Base-by-base conservation (phyloP, 2,329 filamentous ascomycete species). In the Alternaria novae-zelandiae region DNA sequence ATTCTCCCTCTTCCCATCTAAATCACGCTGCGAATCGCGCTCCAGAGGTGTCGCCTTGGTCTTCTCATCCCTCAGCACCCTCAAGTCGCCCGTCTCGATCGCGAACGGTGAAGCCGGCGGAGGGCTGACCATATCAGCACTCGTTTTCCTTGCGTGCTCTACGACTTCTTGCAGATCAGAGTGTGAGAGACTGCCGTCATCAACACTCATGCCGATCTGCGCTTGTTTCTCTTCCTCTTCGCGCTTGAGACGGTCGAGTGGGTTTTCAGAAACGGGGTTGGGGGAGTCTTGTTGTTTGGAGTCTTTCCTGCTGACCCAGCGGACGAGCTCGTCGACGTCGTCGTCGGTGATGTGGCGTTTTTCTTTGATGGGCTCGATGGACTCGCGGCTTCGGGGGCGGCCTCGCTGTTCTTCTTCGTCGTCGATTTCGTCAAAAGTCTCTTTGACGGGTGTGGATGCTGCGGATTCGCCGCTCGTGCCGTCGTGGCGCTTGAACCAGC, bases 241-340 rank as follows among this genome's bases (percentile, higher is more conserved):
- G 3, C 25, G 55, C 25, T 67, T 43, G 0, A 65, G 23, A 20
- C 41, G 15, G 10, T 30, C 53, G 9, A 23, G 11, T 8, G 50
- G 32, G 25, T 56, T 36, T 2, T 65, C 32, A 17, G 25, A 23
- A n/a, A 60, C 57, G 4, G 58, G 41, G 15, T n/a, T 25, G 10
- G 21, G 41, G 12, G 46, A 51, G 4, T 60, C 60, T 23, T 61
- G 51, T 9, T 69, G 62, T 8, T 65, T 65, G 7, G 56, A 50
- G 10, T 70, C 67, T 57, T 59, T 71, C 4, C 64, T 64, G 11
- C 69, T 72, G 15, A 74, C 67, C 72, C 72, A 75, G 30, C 69
- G 59, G 7, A 76, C 69, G 3, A 76, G 70, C 15, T 74, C 72
- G 46, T 72, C 69, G 11, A 75, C 65, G 28, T 76, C 74, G 7